Evolutionary conservation across 192 early-diverging fungal genomes (phyloP).

Genomic region (Diversispora epigaea): DNA sequence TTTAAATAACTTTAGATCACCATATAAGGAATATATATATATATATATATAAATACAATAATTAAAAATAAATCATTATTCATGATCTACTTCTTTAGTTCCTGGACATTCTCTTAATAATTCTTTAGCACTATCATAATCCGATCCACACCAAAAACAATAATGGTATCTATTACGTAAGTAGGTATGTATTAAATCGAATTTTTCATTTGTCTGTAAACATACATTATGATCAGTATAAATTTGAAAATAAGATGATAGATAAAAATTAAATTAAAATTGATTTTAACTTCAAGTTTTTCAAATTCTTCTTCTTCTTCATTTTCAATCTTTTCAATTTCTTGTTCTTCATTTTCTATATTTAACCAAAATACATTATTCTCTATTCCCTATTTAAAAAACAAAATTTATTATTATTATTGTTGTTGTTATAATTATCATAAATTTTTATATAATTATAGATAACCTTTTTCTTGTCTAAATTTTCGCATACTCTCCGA

Average conservation of each 20-base stretch:
- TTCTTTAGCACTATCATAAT: slow-evolving; percentile 51
- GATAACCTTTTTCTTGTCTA: slow-evolving; percentile 39
- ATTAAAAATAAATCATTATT: background rate
- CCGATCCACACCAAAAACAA: slow-evolving; percentile 63
- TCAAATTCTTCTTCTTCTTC: background rate
- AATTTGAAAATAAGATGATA: background rate
- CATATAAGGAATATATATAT: too few species aligned
- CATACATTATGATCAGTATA: background rate
- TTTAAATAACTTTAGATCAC: too few species aligned
- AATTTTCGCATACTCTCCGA: slow-evolving; percentile 36
- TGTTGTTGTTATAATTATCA: background rate
- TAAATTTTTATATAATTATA: background rate
- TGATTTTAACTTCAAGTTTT: background rate
- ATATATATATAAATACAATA: too few species aligned
- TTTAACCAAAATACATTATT: slow-evolving; percentile 18
- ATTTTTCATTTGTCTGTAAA: slow-evolving; percentile 45
- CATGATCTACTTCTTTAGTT: slow-evolving; percentile 54
- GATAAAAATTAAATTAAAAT: background rate
- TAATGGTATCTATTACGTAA: slow-evolving; percentile 55
- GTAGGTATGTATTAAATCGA: slow-evolving; percentile 42
- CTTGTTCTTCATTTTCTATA: background rate
- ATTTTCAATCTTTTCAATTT: background rate
- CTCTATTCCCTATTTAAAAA: background rate
- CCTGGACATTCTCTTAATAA: slow-evolving; percentile 56
- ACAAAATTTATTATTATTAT: background rate